Evolutionary conservation across 352 stramenopile genomes (phyloP), one percentile per base, ranked within the genome.

Genomic region (Globisporangium splendens): DNA sequence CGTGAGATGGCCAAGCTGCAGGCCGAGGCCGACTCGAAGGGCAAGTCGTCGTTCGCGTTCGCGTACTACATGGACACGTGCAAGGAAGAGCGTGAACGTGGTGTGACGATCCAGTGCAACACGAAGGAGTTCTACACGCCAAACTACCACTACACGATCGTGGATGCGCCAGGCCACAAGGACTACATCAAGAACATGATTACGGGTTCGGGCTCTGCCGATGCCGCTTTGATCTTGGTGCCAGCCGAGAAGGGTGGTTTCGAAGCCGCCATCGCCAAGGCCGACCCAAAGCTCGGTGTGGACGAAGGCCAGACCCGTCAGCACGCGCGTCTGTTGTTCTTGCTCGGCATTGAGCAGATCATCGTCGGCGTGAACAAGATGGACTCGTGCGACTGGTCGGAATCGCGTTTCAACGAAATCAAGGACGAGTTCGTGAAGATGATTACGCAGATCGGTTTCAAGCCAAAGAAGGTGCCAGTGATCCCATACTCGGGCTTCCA

Each of bases 121-220:
- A 74, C 98, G 62, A 98, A 93, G 90, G 98, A 99, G 78, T 99
- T 99, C 79, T 87, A 98, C 78, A 97, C 96, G 28, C 73, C 87
- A 49, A 98, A 98, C 69, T 98, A 93, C 84, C 79, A 96, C 76
- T 99, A 97, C 77, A 99, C 97, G 59, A 86, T 99, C 62, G 99
- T 99, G 79, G 97, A 99, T 87, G 91, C 94, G 53, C 97, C 97
- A 48, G 97, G 96, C 42, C 96, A 99, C 83, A 85, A 95, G 76
- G 96, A 99, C 77, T 99, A 99, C 84, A 99, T 99, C 77, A 99
- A 99, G 92, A 99, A 99, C 79, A 99, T 99, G 96, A 99, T 99
- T 72, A 99, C 96, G 38, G 97, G 96, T 60, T 98, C 96, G 20
- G 98, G 91, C 65, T 97, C 98, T 79, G 96, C 96, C 11, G 97